Evolutionary conservation across 1,139 yeast species (phyloP), one percentile per base, ranked within the genome.

Genomic region (Candida gigantensis): DNA sequence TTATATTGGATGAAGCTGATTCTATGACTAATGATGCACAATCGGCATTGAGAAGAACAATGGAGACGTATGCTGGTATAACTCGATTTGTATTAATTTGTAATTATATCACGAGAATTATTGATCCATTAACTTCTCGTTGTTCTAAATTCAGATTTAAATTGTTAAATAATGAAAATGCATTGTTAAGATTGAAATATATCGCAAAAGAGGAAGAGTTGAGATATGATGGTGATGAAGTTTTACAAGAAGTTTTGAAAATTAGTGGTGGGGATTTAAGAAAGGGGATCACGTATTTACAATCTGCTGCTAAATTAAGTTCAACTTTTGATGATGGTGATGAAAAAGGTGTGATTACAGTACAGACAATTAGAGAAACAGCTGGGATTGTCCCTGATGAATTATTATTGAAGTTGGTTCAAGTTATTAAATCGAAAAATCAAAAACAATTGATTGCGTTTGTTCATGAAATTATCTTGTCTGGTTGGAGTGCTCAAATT

Each of bases 1-100:
- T 82, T 43, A 84, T 88, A 32, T 62, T 90, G 37, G 97, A 92
- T 64, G 98, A 92, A 61, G 98, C 98, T 0, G 98, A 92, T 58
- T 86, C 95, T 13, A 92, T 92, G 98, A 92, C 98, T n/a, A 79
- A 86, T 32, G 98, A 92, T 60, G 98, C 98, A 0, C 98, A 92
- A 58, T 77, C 92, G 32, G 98, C 98, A 0, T 68, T 92, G 43
- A 79, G 98, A 63, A 77, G 98, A 60, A 92, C 97, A 2, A 92
- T 92, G 96, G 99, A 92, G 58, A 87, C 84, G 5, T 92, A 89
- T 61, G 85, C 97, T 3, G 77, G 77, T 31, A 90, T 90, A 34
- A 92, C 98, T 1, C 72, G 99, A 49, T 92, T 92, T 62, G 90
- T 97, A 59, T 67, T 92, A 46, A 84, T 92, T 40, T 94, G 98